Percentiles rank a stretch among this genome's conserved stretches.
These are phyloP conservation scores for Byssochlamys sp. DNA, from an alignment of 2,329 filamentous ascomycete species.

Conservation along the genomic window DNA sequence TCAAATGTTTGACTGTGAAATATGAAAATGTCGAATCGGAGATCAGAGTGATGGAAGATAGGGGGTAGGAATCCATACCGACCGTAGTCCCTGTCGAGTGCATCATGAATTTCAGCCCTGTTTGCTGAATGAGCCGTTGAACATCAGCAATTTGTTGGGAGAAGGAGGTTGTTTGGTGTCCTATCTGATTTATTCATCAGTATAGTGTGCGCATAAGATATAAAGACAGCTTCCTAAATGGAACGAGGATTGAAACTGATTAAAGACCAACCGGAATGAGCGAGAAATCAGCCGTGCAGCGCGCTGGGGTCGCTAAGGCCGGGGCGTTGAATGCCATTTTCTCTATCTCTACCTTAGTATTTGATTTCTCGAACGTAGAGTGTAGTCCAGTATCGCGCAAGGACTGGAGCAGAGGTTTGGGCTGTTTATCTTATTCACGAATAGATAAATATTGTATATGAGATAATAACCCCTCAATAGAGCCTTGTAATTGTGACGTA, in stretches of 20 bases:
- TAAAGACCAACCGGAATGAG: constrained; percentile 50
- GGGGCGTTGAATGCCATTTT: constrained; percentile 4
- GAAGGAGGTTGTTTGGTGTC: constrained; percentile 61
- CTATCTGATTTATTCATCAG: constrained; percentile 40
- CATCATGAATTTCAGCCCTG: constrained; percentile 70
- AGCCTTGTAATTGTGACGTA: not conserved
- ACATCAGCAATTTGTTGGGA: constrained; percentile 74
- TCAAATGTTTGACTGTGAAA: not conserved
- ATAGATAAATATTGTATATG: not conserved
- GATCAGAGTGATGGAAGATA: not conserved
- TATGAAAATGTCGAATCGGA: not conserved
- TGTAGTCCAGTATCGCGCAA: not conserved
- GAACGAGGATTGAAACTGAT: not conserved
- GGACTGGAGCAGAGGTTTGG: not conserved
- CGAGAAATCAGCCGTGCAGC: constrained; percentile 78
- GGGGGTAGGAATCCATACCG: constrained; percentile 42
- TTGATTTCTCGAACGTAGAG: not conserved
- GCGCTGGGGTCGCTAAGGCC: constrained; percentile 47
- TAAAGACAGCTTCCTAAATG: not conserved
- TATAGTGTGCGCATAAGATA: not conserved
- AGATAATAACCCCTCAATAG: not conserved
- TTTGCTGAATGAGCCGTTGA: constrained; percentile 66
- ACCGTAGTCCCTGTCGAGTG: constrained; percentile 83
- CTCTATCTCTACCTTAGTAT: not conserved
- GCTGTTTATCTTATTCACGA: not conserved